Percentiles rank a stretch among this genome's conserved stretches.
Conservation (phyloP, 208 protist species). For the Phytomonas sp. region DNA sequence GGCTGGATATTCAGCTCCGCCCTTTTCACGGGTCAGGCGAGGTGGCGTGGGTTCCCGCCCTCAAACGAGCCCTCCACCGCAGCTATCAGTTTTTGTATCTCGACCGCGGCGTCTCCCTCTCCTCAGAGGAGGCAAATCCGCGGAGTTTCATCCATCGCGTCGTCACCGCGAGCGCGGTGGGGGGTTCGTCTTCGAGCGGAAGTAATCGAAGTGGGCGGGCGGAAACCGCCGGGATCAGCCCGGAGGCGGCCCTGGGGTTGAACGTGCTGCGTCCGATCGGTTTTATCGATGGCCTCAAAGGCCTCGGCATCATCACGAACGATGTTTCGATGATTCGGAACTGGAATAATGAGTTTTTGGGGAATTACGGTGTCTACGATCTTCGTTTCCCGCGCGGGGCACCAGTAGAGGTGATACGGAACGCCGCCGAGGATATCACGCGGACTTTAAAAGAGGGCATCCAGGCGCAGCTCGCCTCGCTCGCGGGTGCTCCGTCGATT, state of each 20-base stretch:
- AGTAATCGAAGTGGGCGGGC: neutral
- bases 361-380: slow-evolving; percentile 82
- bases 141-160: slow-evolving; percentile 74
- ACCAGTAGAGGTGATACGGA: slow-evolving; percentile 39
- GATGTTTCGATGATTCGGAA: slow-evolving; percentile 81
- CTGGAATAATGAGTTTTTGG: slow-evolving; percentile 86
- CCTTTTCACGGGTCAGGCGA: slow-evolving; percentile 1
- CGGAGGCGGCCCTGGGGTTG: slow-evolving; percentile 38
- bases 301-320: slow-evolving; percentile 66
- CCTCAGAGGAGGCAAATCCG: slow-evolving; percentile 61
- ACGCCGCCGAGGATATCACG: slow-evolving; percentile 22
- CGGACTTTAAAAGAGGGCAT: slow-evolving; percentile 21
- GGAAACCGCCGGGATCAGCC: slow-evolving; percentile 16
- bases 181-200: neutral
- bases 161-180: too few species aligned
- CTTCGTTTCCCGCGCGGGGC: slow-evolving; percentile 64
- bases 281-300: slow-evolving; percentile 71
- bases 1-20: slow-evolving; percentile 65
- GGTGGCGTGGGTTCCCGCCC: slow-evolving; percentile 63
- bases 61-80: slow-evolving; percentile 79
- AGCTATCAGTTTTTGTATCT: slow-evolving; percentile 62
- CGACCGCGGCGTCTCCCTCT: slow-evolving; percentile 57
- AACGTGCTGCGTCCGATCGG: slow-evolving; percentile 78
- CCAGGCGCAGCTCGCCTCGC: slow-evolving; percentile 21
- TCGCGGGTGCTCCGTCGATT: slow-evolving; percentile 22